Evolutionary conservation across 306 rosid species (phyloP).

Genomic region (Begonia loranthoides): DNA sequence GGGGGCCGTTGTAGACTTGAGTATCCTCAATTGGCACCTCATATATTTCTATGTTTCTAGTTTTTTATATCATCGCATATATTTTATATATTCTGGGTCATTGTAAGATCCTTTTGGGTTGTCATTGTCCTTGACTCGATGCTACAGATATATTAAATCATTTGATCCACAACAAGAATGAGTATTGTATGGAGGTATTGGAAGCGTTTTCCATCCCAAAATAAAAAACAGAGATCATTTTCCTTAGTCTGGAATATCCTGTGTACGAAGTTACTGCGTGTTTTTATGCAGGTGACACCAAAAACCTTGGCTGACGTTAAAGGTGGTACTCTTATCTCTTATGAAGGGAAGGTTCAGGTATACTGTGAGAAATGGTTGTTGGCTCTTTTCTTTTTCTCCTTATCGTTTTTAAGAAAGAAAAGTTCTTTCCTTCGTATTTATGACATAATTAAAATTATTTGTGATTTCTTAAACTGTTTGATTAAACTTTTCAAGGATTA

Average conservation of each 20-base stretch:
- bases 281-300: conserved; percentile 48
- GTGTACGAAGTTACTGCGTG: not conserved
- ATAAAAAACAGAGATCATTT: not conserved
- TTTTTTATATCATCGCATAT: too few species aligned
- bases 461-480: too few species aligned
- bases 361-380: not conserved
- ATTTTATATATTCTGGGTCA: too few species aligned
- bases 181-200: conserved; percentile 88
- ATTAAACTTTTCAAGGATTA: too few species aligned
- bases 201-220: too few species aligned
- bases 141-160: conserved; percentile 57
- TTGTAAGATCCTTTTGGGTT: conserved; percentile 7
- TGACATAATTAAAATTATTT: too few species aligned
- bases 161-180: conserved; percentile 73
- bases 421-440: too few species aligned
- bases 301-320: conserved; percentile 98
- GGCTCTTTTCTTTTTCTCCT: not conserved
- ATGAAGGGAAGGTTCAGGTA: conserved; percentile 88
- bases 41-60: too few species aligned
- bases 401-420: too few species aligned
- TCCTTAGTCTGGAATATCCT: conserved; percentile 7
- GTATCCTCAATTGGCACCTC: conserved; percentile 46
- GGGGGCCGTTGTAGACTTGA: conserved; percentile 92
- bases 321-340: conserved; percentile 97
- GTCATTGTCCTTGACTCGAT: conserved; percentile 45